Evolutionary conservation across 2,329 filamentous ascomycete genomes (phyloP).

Genomic region (Cryphonectria japonica): DNA sequence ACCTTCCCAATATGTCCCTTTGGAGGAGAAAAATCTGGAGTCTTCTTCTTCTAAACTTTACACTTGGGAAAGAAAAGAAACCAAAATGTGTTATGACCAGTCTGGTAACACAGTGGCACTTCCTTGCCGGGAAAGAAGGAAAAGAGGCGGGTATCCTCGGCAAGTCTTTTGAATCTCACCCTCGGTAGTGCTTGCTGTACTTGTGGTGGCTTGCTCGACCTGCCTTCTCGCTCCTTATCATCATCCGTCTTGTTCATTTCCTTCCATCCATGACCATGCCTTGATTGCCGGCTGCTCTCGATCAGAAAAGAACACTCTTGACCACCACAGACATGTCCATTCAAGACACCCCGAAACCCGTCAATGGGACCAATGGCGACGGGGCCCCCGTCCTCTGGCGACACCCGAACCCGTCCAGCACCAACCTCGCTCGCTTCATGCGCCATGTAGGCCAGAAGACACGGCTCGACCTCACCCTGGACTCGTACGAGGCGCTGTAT

Average conservation of each 20-base stretch:
- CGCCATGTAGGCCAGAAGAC: constrained; percentile 66
- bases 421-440: constrained; percentile 74
- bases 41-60: too few relatives aligned
- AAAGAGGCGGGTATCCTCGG: background rate
- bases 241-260: background rate
- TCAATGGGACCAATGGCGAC: constrained; percentile 40
- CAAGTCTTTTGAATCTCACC: background rate
- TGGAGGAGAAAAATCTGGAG: background rate
- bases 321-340: background rate
- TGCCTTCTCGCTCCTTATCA: background rate
- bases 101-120: background rate
- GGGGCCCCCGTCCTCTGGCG: constrained; percentile 61
- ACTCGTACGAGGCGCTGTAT: constrained; percentile 77
- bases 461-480: constrained; percentile 55
- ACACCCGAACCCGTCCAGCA: constrained; percentile 67
- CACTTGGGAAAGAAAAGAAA: background rate
- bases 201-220: background rate
- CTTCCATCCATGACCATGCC: background rate
- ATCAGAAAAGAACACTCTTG: background rate
- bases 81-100: background rate
- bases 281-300: background rate
- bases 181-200: background rate
- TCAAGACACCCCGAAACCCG: background rate
- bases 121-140: background rate
- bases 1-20: background rate